These are phyloP conservation scores for Botryotinia narcissicola DNA, from an alignment of 2,329 filamentous ascomycete species.

Conservation along the genomic window DNA sequence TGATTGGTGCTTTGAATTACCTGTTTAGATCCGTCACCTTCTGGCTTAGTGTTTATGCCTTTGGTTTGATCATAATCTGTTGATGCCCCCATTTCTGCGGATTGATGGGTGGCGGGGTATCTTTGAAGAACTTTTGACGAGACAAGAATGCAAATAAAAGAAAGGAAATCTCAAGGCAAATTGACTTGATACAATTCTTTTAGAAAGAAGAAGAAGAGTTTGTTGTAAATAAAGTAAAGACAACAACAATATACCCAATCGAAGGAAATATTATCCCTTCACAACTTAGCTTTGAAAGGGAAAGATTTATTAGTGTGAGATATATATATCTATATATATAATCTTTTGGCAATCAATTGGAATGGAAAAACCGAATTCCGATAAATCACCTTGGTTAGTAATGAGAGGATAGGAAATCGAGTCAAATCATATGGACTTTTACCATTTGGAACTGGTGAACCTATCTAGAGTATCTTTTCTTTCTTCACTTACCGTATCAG, in stretches of 20 bases:
- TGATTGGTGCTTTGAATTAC: constrained; percentile 26
- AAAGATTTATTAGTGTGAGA: constrained; percentile 5
- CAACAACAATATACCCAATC: neutral
- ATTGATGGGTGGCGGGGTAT: constrained; percentile 14
- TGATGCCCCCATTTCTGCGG: constrained; percentile 30
- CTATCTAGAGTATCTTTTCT: neutral
- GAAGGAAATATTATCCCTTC: constrained; percentile 14
- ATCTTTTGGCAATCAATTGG: constrained; percentile 1
- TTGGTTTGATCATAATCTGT: constrained; percentile 30
- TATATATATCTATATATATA: neutral
- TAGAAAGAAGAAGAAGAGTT: neutral
- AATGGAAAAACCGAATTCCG: constrained; percentile 11
- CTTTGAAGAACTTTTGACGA: neutral
- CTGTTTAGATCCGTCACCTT: constrained; percentile 28
- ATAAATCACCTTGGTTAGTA: constrained; percentile 11
- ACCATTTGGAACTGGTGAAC: neutral
- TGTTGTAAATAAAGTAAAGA: neutral
- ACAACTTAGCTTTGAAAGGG: constrained; percentile 15
- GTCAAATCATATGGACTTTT: neutral
- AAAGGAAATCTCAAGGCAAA: constrained; percentile 5
- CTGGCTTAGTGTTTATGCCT: constrained; percentile 33
- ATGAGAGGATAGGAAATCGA: neutral
- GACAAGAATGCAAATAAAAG: neutral
- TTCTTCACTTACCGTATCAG: constrained; percentile 1
- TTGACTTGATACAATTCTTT: constrained; percentile 6